Conservation (phyloP, 345 rosid genomes). For the Cardiospermum halicacabum region DNA sequence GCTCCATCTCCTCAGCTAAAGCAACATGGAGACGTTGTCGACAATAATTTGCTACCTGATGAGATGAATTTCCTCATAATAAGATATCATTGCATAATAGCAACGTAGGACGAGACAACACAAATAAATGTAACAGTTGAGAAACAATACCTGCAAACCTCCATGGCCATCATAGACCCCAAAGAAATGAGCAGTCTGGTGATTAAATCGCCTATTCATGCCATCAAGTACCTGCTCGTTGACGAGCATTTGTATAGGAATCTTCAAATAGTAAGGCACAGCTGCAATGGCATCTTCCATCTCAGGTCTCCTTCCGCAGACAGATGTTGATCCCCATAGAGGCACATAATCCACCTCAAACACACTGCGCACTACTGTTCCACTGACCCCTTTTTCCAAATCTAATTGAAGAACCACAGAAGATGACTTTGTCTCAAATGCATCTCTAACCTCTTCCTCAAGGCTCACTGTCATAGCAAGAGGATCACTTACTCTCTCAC, state of each 20-base stretch:
- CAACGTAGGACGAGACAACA: background rate
- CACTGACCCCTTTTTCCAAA: slow-evolving; percentile 29
- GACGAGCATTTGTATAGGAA: slow-evolving; percentile 78
- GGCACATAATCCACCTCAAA: slow-evolving; percentile 86
- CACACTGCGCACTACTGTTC: slow-evolving; percentile 54
- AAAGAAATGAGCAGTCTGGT: slow-evolving; percentile 77
- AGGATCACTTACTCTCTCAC: slow-evolving; percentile 31
- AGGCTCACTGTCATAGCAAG: slow-evolving; percentile 32
- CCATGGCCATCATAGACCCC: slow-evolving; percentile 99
- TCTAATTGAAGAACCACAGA: slow-evolving; percentile 39
- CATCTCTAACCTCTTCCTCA: slow-evolving; percentile 36
- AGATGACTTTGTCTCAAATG: slow-evolving; percentile 32
- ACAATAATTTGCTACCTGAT: slow-evolving; percentile 90
- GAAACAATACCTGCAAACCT: slow-evolving; percentile 64
- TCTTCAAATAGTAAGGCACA: slow-evolving; percentile 54
- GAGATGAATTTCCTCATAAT: slow-evolving; percentile 4
- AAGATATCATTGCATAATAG: background rate
- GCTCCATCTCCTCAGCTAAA: slow-evolving; percentile 65
- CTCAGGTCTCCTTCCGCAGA: slow-evolving; percentile 90
- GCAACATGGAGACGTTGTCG: slow-evolving; percentile 62
- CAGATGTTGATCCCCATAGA: slow-evolving; percentile 78
- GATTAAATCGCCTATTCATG: slow-evolving; percentile 39
- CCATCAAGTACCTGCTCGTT: slow-evolving; percentile 52
- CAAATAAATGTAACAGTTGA: background rate
- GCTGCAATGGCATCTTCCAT: slow-evolving; percentile 90